Evolutionary conservation across 805 yeast species (phyloP), one percentile per base, ranked within the genome.

Genomic region (Wickerhamiella sorbophila): DNA sequence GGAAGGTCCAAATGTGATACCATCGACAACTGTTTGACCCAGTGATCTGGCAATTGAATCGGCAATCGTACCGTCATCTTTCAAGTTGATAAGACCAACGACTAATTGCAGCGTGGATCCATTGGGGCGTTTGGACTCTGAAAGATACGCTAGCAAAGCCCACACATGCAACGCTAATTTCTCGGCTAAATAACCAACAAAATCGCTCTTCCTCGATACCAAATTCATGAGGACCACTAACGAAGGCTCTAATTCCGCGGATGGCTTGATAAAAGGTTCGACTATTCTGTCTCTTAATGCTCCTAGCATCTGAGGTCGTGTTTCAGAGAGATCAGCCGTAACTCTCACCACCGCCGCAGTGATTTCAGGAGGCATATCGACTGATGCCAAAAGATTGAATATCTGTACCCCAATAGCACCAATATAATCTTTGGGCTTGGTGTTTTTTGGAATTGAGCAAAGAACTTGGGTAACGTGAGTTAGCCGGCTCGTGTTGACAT

Each of bases 391-490:
- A 1, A 81, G 57, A 0, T 70, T 69, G 53, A 72, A 76, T 5
- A 79, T 57, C 55, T 88, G 96, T 3, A 46, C 44, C 4, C 85
- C 79, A 4, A 88, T 60, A n/a, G 58, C 64, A 1, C 61, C 49
- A 48, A 75, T 77, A 55, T 84, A 88, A 0, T 56, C 65, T 1
- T 66, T 42, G 6, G 78, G 52, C 0, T 54, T 52, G 14, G 18
- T 6, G n/a, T 12, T 31, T 37, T 59, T 61, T 0, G 96, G 95
- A 45, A 76, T 77, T 15, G 77, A 60, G 22, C 79, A 56, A 14
- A 88, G 57, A 2, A 84, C 67, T 33, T 69, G 70, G n/a, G 81
- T 73, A 1, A 83, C 80, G 44, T 77, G 72, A 21, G 74, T 75
- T 38, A 83, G 65, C 48, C 75, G 79, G 26, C 73, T 75, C n/a